Evolutionary conservation across 345 rosid genomes (phyloP).

Genomic region (Citrus trifoliata): DNA sequence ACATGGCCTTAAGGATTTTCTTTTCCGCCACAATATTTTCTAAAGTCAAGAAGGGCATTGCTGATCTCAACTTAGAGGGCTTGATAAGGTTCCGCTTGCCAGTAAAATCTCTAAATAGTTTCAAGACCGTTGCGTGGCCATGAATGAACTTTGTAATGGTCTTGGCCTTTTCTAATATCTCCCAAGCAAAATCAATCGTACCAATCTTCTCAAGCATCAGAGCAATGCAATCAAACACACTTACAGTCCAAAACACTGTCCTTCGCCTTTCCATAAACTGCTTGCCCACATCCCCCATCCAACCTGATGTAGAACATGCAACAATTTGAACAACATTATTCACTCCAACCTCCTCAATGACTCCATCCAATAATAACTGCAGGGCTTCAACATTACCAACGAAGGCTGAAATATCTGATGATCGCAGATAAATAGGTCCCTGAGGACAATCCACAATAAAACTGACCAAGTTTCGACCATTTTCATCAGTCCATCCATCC

Average conservation of each 20-base stretch:
- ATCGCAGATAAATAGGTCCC: slow-evolving; percentile 50
- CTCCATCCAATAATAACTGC: slow-evolving; percentile 32
- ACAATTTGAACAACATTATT: slow-evolving; percentile 54
- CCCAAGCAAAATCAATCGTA: slow-evolving; percentile 18
- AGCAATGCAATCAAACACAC: slow-evolving; percentile 58
- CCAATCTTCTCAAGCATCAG: slow-evolving; percentile 47
- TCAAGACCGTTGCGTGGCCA: slow-evolving; percentile 23
- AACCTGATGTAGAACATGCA: slow-evolving; percentile 41
- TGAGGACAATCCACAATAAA: slow-evolving; percentile 52
- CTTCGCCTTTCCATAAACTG: slow-evolving; percentile 27
- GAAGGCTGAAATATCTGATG: slow-evolving; percentile 36
- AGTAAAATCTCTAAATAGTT: slow-evolving; percentile 23
- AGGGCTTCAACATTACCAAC: slow-evolving; percentile 24
- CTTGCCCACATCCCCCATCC: slow-evolving; percentile 47
- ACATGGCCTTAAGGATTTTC: slow-evolving; percentile 40
- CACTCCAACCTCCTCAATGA: slow-evolving; percentile 47
- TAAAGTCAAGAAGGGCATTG: slow-evolving; percentile 36
- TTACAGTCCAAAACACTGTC: slow-evolving; percentile 51
- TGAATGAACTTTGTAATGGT: slow-evolving; percentile 32
- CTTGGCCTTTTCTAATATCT: slow-evolving; percentile 36
- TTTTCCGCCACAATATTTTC: slow-evolving; percentile 42
- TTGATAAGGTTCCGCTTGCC: slow-evolving; percentile 27
- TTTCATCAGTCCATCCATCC: slow-evolving; percentile 58
- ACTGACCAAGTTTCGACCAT: slow-evolving; percentile 44
- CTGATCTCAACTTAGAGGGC: slow-evolving; percentile 36